Evolutionary conservation across 352 stramenopile genomes (phyloP).

Genomic region (Globisporangium viniferum): DNA sequence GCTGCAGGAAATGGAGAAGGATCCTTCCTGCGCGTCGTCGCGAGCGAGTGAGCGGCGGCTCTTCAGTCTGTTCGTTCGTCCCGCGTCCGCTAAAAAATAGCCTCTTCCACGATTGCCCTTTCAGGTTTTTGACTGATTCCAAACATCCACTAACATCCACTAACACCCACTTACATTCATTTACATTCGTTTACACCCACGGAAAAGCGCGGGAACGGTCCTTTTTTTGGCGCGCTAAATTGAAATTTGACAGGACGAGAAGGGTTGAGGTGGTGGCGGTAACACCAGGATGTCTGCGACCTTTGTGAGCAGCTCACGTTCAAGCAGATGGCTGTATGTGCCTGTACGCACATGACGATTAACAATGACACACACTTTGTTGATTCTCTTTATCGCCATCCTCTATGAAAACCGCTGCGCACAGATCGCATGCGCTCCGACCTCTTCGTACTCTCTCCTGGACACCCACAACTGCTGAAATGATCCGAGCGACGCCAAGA

Average conservation of each 20-base stretch:
- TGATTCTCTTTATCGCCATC: neutral
- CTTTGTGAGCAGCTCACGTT: neutral
- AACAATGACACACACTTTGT: neutral
- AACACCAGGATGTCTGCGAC: neutral
- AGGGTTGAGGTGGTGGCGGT: neutral
- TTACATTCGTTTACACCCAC: neutral
- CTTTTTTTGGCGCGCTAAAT: neutral
- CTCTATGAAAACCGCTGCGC: constrained; percentile 63
- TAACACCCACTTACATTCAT: neutral
- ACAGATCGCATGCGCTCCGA: constrained; percentile 62
- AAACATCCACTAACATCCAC: neutral
- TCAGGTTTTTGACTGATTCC: neutral
- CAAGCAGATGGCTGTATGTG: neutral
- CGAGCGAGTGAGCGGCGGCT: constrained; percentile 8
- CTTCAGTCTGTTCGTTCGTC: constrained; percentile 1
- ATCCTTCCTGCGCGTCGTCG: constrained; percentile 2
- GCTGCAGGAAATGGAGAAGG: neutral
- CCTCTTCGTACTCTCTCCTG: constrained; percentile 81
- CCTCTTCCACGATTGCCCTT: neutral
- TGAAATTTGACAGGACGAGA: constrained; percentile 2
- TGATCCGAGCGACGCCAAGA: constrained; percentile 81
- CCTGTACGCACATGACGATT: neutral
- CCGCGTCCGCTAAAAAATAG: neutral
- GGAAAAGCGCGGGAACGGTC: constrained; percentile 16
- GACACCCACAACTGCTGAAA: constrained; percentile 90